Percentiles rank a stretch among this genome's conserved stretches.
phyloP scores from a whole-genome alignment of 768 basidiomycete genomes.

The Boletus rubropictus region DNA sequence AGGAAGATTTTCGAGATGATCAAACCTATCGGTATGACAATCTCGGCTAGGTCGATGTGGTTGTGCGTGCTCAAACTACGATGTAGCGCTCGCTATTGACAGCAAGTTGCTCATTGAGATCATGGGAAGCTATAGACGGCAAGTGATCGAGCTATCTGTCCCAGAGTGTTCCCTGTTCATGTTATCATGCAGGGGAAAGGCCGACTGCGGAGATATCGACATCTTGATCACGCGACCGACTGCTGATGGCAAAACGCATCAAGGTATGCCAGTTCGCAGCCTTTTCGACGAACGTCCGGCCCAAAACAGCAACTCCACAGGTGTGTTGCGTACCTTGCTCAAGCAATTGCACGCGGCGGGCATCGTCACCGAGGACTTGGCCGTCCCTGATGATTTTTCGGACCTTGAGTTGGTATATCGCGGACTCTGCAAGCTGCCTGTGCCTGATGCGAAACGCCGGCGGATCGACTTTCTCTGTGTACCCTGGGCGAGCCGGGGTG shows the following conservation, averaged over 20 bases:
- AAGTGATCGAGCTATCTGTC: slow-evolving; percentile 2
- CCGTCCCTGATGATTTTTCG: slow-evolving; percentile 58
- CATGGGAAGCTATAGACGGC: slow-evolving; percentile 90
- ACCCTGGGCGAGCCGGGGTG: slow-evolving; percentile 74
- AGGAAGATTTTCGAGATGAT: slow-evolving; percentile 66
- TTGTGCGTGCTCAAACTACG: not conserved
- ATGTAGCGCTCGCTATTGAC: slow-evolving; percentile 66
- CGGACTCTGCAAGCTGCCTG: slow-evolving; percentile 65
- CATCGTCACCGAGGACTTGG: slow-evolving; percentile 78
- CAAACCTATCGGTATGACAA: slow-evolving; percentile 54
- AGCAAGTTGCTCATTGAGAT: slow-evolving; percentile 68
- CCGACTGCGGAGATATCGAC: slow-evolving; percentile 87
- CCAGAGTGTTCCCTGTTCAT: not conserved
- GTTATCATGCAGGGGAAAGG: slow-evolving; percentile 52
- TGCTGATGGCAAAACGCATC: slow-evolving; percentile 68
- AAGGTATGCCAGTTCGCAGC: slow-evolving; percentile 38
- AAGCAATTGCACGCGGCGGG: slow-evolving; percentile 46
- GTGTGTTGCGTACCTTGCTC: slow-evolving; percentile 57
- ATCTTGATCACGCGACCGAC: slow-evolving; percentile 76
- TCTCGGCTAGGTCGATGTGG: not conserved
- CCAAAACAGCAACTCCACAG: slow-evolving; percentile 30
- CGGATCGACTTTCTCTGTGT: slow-evolving; percentile 84
- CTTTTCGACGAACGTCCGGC: not conserved
- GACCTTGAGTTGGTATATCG: slow-evolving; percentile 76
- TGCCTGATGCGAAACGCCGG: slow-evolving; percentile 44